Conservation (phyloP, 208 protist species). For the Zelonia costaricensis region DNA sequence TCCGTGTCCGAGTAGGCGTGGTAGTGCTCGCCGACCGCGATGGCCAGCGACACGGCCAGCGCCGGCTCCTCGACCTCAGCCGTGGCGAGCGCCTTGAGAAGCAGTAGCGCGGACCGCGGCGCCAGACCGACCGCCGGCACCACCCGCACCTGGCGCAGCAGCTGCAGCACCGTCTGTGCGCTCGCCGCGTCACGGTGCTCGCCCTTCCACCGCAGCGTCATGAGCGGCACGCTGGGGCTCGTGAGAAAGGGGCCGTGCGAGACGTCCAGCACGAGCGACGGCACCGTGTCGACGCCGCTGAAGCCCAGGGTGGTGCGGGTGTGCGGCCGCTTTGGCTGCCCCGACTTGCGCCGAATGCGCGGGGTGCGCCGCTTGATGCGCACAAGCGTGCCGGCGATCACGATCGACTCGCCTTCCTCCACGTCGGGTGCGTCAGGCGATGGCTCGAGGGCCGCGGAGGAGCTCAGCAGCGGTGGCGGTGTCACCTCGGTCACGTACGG, state of each 20-base stretch:
- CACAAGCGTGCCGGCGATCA: conserved; percentile 27
- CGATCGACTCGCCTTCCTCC: conserved; percentile 20
- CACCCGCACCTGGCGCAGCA: conserved; percentile 41
- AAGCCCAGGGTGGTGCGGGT: conserved; percentile 42
- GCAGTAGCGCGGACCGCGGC: conserved; percentile 51
- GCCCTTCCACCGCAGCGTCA: conserved; percentile 79
- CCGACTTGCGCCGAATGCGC: conserved; percentile 17
- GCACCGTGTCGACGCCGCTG: conserved; percentile 76
- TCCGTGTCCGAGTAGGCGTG: conserved; percentile 53
- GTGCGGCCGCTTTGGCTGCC: conserved; percentile 39
- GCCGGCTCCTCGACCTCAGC: conserved; percentile 76
- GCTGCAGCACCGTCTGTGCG: conserved; percentile 52
- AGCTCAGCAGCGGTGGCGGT: conserved; percentile 1
- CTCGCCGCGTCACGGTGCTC: conserved; percentile 57
- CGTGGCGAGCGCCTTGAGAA: conserved; percentile 69
- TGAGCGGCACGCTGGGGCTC: conserved; percentile 34
- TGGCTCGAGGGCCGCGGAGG: conserved; percentile 1
- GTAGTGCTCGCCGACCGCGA: conserved; percentile 80
- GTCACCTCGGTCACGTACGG: conserved; percentile 36
- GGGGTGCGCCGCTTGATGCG: conserved; percentile 21
- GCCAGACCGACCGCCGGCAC: conserved; percentile 60
- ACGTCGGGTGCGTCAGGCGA: too few species aligned
- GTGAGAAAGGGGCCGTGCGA: conserved; percentile 75
- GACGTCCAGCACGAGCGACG: conserved; percentile 68
- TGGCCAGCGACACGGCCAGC: conserved; percentile 67